A percentile compares a stretch with the other conserved stretches of the same genome.
phyloP scores from a whole-genome alignment of 768 basidiomycete genomes.

The Xerocomellus dryophilus region DNA sequence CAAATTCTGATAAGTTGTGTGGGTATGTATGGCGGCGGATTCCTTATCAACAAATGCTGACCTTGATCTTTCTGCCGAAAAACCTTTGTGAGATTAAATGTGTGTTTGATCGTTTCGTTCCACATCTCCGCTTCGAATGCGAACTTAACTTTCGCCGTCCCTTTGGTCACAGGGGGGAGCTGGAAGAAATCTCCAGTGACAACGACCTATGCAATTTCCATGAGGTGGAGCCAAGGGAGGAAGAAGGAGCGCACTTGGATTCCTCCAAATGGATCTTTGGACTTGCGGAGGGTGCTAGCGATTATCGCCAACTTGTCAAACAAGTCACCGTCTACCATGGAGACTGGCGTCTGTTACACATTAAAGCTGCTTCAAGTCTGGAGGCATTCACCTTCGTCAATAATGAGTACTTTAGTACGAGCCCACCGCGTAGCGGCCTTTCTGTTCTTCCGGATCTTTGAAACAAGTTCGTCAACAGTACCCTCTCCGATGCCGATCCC shows the following conservation, averaged over 20 bases:
- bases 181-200: slow-evolving; percentile 99
- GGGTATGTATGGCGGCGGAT: background rate
- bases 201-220: slow-evolving; percentile 52
- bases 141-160: slow-evolving; percentile 62
- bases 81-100: slow-evolving; percentile 92
- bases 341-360: slow-evolving; percentile 53
- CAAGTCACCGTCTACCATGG: slow-evolving; percentile 92
- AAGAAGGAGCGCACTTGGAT: slow-evolving; percentile 62
- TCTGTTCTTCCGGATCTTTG: slow-evolving; percentile 75
- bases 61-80: slow-evolving; percentile 93
- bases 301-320: slow-evolving; percentile 88
- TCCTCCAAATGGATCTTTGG: slow-evolving; percentile 79
- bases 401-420: slow-evolving; percentile 78
- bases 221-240: background rate
- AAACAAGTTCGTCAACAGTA: slow-evolving; percentile 53
- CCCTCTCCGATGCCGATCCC: slow-evolving; percentile 87
- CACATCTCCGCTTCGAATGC: slow-evolving; percentile 88
- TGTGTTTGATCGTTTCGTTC: slow-evolving; percentile 69
- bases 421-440: slow-evolving; percentile 80
- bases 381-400: slow-evolving; percentile 63
- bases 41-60: slow-evolving; percentile 32
- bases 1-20: slow-evolving; percentile 59
- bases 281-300: slow-evolving; percentile 61
- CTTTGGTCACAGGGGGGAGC: slow-evolving; percentile 85
- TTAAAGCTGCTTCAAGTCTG: background rate